These are phyloP conservation scores for Euphorbia schlechtendalii DNA, from an alignment of 441 rosid species.

Conservation along the genomic window DNA sequence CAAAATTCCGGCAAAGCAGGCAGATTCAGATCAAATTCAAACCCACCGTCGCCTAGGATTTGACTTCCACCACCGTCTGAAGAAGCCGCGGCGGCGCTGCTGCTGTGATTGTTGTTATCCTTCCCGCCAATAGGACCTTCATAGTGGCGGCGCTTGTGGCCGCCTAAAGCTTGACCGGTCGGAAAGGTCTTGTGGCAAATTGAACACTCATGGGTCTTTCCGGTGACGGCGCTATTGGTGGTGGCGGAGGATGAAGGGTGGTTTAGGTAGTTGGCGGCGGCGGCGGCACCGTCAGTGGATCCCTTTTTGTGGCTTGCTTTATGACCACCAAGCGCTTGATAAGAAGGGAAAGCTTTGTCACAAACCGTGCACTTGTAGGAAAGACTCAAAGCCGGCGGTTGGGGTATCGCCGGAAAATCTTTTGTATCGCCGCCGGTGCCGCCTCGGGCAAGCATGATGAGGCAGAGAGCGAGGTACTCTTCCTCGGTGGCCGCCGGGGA, in stretches of 20 bases:
- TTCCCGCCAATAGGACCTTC: conserved; percentile 45
- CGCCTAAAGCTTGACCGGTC: conserved; percentile 83
- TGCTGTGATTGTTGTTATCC: conserved; percentile 1
- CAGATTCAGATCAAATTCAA: conserved; percentile 55
- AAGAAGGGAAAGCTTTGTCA: conserved; percentile 55
- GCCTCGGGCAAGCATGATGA: conserved; percentile 88
- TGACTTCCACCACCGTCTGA: conserved; percentile 39
- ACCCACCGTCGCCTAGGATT: conserved; percentile 26
- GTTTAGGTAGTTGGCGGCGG: conserved; percentile 17
- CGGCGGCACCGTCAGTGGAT: conserved; percentile 17
- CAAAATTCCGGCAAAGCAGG: conserved; percentile 43
- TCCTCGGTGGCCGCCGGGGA: conserved; percentile 46
- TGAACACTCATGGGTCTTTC: conserved; percentile 63
- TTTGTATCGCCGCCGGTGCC: conserved; percentile 9
- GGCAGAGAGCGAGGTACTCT: conserved; percentile 82
- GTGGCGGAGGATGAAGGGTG: conserved; percentile 22
- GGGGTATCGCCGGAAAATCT: conserved; percentile 4
- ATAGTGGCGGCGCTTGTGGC: conserved; percentile 81
- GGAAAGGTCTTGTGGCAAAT: conserved; percentile 65
- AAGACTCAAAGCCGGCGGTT: conserved; percentile 23
- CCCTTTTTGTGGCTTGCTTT: conserved; percentile 75
- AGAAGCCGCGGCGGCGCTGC: conserved; percentile 14
- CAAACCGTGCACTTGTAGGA: conserved; percentile 65
- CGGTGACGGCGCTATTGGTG: conserved; percentile 21
- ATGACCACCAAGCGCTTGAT: conserved; percentile 90